Evolutionary conservation across 129 eudicot species (phyloP), one percentile per base, ranked within the genome.

Genomic region (Escallonia rubra): DNA sequence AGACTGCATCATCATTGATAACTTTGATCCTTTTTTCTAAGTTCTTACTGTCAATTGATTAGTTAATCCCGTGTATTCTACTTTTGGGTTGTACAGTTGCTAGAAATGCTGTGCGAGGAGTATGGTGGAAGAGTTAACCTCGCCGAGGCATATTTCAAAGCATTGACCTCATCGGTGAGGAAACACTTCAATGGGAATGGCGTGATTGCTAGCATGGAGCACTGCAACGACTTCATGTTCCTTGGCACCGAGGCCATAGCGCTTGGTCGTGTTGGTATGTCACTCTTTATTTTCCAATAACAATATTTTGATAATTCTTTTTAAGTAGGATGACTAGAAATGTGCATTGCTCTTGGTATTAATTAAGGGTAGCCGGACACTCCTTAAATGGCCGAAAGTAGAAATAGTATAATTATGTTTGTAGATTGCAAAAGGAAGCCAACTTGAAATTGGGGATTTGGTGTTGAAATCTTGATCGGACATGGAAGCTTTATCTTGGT

Each of bases 131-230:
- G 98, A 70, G 95, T 92, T 64, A 96, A 88, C 39, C 73, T 92
- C 3, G 98, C 98, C 23, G 86, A 92, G 63, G 86, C 85, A 70
- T 92, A 92, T 69, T 92, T 66, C 80, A 86, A 81, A 69, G 98
- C 98, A 10, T 59, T 92, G 58, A 83, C 98, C 4, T 69, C 77
- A 10, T 92, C 98, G 0, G 85, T 88, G 38, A 82, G 64, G 70
- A 86, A 83, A 39, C 96, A 92, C 63, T 92, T 92, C 74, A 88
- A 88, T 63, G 98, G 96, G 9, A 92, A 88, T 52, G 96, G 95
- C 3, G 98, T 92, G 38, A 92, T 92, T 41, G 98, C 98, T 2
- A 92, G 98, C 72, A 92, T 92, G 98, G 95, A 92, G 60, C 98
- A 92, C 61, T 88, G 98, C 79, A 92, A 92, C 40, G 98, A 92